These are phyloP conservation scores for Colletotrichum scovillei DNA, from an alignment of 2,329 filamentous ascomycete species.

Conservation along the genomic window DNA sequence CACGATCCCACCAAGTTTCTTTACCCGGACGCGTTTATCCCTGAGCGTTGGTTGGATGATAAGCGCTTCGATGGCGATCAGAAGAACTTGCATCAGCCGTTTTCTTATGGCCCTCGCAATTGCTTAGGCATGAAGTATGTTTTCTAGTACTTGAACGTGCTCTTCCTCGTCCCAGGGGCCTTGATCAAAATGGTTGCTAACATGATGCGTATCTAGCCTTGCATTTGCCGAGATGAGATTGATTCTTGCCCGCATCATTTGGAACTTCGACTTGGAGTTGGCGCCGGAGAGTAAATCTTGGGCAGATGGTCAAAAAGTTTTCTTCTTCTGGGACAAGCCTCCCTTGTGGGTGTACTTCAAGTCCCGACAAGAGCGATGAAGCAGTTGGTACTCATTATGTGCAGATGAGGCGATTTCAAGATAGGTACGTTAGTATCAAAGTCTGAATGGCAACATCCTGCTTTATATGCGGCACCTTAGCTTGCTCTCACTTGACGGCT, in stretches of 20 bases:
- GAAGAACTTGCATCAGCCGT: constrained; percentile 18
- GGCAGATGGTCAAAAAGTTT: constrained; percentile 51
- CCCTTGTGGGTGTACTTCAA: constrained; percentile 20
- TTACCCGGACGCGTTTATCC: constrained; percentile 55
- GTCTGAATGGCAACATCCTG: no score
- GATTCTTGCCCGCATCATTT: constrained; percentile 59
- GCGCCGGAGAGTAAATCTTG: constrained; percentile 48
- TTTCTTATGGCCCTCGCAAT: constrained; percentile 21
- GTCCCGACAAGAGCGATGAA: not conserved
- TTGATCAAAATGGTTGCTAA: no score
- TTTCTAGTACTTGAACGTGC: no score
- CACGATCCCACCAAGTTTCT: constrained; percentile 56
- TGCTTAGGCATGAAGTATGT: constrained; percentile 27
- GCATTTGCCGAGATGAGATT: constrained; percentile 63
- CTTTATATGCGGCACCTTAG: no score
- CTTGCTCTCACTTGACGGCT: no score
- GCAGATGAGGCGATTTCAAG: no score
- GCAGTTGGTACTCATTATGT: no score
- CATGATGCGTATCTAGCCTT: constrained; percentile 45
- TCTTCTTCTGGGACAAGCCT: constrained; percentile 50
- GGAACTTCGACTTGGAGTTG: constrained; percentile 59
- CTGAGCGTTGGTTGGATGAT: constrained; percentile 56
- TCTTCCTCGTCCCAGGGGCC: no score
- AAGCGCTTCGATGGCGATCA: constrained; percentile 26
- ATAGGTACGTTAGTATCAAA: no score